Evolutionary conservation across 139 green algal genomes (phyloP).

Genomic region (Closterium sp.): DNA sequence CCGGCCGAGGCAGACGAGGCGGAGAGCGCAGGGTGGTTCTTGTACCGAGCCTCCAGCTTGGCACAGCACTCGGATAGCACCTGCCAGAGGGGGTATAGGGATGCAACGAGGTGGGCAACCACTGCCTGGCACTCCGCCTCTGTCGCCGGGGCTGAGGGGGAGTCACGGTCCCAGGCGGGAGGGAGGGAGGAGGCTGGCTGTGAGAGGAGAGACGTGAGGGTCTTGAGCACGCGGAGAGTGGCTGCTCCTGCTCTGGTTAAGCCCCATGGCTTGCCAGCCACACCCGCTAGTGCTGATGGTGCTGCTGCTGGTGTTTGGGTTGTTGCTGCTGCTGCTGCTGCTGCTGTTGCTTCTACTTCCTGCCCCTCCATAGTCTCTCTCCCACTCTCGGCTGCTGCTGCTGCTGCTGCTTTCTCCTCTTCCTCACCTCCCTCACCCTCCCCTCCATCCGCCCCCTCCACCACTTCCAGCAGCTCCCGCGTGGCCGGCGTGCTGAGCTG

Average conservation of each 20-base stretch:
- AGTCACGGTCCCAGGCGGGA: neutral
- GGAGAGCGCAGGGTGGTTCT: neutral
- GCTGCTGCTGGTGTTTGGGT: neutral
- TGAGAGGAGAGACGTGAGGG: slow-evolving; percentile 60
- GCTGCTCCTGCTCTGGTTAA: slow-evolving; percentile 45
- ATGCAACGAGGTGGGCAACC: slow-evolving; percentile 9
- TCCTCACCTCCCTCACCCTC: neutral
- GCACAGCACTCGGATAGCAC: slow-evolving; percentile 57
- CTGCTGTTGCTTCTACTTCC: neutral
- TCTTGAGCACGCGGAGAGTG: slow-evolving; percentile 70
- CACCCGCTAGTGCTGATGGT: slow-evolving; percentile 2
- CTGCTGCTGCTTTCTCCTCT: neutral
- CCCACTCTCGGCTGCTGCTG: neutral
- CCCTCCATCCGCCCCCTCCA: neutral
- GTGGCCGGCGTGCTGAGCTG: slow-evolving; percentile 21
- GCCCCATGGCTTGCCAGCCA: neutral
- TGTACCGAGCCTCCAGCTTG: slow-evolving; percentile 48
- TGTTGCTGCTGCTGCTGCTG: slow-evolving; percentile 27
- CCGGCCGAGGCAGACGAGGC: neutral
- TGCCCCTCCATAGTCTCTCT: neutral
- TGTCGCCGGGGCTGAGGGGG: neutral
- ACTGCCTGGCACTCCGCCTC: slow-evolving; percentile 14
- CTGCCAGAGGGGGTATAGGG: slow-evolving; percentile 61
- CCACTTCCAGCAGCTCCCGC: slow-evolving; percentile 50
- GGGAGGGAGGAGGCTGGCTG: neutral